Evolutionary conservation across 805 yeast genomes (phyloP), one percentile per base, ranked within the genome.

Genomic region (Lipomyces kockii): DNA sequence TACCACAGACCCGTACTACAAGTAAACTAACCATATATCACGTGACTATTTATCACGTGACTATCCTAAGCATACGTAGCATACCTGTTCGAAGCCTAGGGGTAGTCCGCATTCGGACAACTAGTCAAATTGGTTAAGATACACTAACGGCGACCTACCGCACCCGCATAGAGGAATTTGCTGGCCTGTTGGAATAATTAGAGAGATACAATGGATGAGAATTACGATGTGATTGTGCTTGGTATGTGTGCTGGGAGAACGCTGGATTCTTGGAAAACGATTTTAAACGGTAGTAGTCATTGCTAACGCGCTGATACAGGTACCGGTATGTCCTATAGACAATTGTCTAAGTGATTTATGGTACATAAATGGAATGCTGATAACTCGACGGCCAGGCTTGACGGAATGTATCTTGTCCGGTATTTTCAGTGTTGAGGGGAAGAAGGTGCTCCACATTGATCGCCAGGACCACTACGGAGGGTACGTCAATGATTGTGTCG

Each of bases 361-460:
- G 49, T n/a, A n/a, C 22, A n/a, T 43, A 43, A 17, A n/a, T 12
- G 20, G 43, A 37, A 43, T 8, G 55, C 37, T 37, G 29, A 34
- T 32, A 56, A 20, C 20, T 5, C n/a, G 17, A 22, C 17, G 12
- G 7, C 7, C 86, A 68, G 99, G 99, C n/a, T 85, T 95, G 71
- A 94, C 98, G 58, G 99, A 95, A 79, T 95, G 99, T 82, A 89
- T 95, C 68, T 85, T 95, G 57, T 92, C 97, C 0, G 99, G 99
- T 2, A 80, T 95, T 62, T 84, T 95, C 58, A 92, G 98, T 9
- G 97, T 94, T n/a, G 98, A 95, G 76, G 98, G 98, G 70, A 94
- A 95, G 83, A 95, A 95, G 77, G 98, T 95, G 7, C 84, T 95
- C 65, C 99, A 95, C 80, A 92, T 95, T 70, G 99, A 95, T 79